Evolutionary conservation across 2,329 filamentous ascomycete genomes (phyloP).

Genomic region (Nigrospora sphaerica): DNA sequence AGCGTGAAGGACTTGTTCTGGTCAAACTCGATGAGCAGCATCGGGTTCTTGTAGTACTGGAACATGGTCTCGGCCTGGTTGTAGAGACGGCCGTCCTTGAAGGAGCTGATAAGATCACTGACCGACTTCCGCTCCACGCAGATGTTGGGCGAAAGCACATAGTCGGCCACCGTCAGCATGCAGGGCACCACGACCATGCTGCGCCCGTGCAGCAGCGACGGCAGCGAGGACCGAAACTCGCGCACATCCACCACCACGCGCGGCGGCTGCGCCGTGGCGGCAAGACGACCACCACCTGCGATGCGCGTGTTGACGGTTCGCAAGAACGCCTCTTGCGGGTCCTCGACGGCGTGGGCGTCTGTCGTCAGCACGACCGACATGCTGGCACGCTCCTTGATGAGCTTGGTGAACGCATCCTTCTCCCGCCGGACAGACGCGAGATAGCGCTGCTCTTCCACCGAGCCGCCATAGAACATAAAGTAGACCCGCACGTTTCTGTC

Average conservation of each 20-base stretch:
- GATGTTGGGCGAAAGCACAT: constrained; percentile 84
- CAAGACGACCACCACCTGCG: constrained; percentile 79
- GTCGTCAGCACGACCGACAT: constrained; percentile 86
- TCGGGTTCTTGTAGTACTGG: constrained; percentile 79
- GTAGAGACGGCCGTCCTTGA: constrained; percentile 86
- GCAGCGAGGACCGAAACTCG: constrained; percentile 89
- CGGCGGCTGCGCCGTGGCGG: constrained; percentile 78
- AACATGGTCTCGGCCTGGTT: constrained; percentile 93
- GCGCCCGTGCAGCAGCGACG: constrained; percentile 83
- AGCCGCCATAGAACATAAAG: constrained; percentile 93
- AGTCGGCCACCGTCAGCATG: constrained; percentile 94
- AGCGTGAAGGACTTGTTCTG: constrained; percentile 96
- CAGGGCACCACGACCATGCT: constrained; percentile 87
- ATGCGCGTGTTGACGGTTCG: constrained; percentile 96
- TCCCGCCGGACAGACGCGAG: constrained; percentile 84
- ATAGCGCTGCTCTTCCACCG: constrained; percentile 92
- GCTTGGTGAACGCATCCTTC: constrained; percentile 90
- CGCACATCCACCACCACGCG: constrained; percentile 92
- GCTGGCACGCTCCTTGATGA: constrained; percentile 88
- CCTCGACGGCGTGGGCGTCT: constrained; percentile 61
- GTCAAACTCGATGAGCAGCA: constrained; percentile 96
- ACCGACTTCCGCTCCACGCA: constrained; percentile 94
- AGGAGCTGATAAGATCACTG: constrained; percentile 82
- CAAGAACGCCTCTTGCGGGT: constrained; percentile 86
- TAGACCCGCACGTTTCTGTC: constrained; percentile 87